Evolutionary conservation across 2,329 filamentous ascomycete genomes (phyloP).

Genomic region (Ophiostoma triangulosporum): DNA sequence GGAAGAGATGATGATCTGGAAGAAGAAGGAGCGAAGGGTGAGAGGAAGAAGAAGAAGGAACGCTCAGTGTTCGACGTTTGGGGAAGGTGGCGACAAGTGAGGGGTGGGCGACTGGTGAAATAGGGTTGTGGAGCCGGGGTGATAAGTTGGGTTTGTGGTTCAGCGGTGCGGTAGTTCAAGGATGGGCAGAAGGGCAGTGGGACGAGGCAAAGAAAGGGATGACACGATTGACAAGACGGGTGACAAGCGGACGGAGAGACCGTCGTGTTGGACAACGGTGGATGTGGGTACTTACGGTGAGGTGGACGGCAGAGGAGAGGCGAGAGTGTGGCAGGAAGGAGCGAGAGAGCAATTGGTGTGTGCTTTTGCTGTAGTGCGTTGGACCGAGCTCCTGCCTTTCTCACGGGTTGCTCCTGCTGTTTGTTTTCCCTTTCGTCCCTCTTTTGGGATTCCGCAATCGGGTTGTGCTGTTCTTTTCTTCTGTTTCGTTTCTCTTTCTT

Average conservation of each 20-base stretch:
- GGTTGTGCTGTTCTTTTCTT: slow-evolving; percentile 1
- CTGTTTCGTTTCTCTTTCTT: slow-evolving; percentile 1
- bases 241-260: not conserved
- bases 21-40: not conserved
- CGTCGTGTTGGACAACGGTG: not conserved
- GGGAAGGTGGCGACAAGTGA: slow-evolving; percentile 6
- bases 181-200: not conserved
- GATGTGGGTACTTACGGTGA: not conserved
- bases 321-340: not conserved
- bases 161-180: not conserved
- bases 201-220: not conserved
- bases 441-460: not conserved
- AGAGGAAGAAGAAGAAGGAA: not conserved
- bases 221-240: not conserved
- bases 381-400: not conserved
- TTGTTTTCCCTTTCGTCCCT: not conserved
- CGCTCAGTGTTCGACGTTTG: slow-evolving; percentile 2
- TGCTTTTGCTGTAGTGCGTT: not conserved
- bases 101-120: not conserved
- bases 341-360: not conserved
- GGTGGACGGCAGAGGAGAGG: not conserved
- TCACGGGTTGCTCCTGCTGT: not conserved
- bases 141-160: not conserved
- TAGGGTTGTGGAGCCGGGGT: not conserved
- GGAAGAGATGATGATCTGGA: not conserved